A percentile compares a stretch with the other conserved stretches of the same genome.
phyloP scores from a whole-genome alignment of 108 stramenopile genomes.

The Bacterosira constricta region DNA sequence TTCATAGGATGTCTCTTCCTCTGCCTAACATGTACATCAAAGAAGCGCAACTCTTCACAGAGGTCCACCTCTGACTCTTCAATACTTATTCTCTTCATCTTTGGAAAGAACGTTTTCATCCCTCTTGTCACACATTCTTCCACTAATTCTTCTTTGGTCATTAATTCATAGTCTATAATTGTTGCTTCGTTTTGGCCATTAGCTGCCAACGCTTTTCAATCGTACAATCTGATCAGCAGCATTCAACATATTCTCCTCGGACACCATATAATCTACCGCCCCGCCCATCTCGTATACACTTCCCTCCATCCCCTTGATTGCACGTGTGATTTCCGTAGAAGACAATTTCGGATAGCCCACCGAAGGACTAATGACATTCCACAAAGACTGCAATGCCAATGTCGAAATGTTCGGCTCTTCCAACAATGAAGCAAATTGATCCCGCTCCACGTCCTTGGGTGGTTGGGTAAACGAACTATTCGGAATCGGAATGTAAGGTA shows the following conservation, averaged over 20 bases:
- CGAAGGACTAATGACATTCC: conserved; percentile 21
- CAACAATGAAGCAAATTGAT: neutral
- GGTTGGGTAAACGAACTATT: too few species aligned
- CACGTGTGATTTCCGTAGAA: conserved; percentile 16
- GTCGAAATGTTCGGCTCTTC: neutral
- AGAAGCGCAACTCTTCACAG: conserved; percentile 50
- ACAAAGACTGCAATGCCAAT: conserved; percentile 22
- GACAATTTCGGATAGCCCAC: conserved; percentile 33
- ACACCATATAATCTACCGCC: neutral
- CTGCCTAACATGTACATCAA: conserved; percentile 40
- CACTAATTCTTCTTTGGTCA: conserved; percentile 41
- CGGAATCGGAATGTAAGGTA: neutral
- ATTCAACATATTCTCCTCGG: neutral
- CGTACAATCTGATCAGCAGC: conserved; percentile 5
- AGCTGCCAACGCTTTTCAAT: neutral
- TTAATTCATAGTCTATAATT: conserved; percentile 31
- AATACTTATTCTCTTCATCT: conserved; percentile 47
- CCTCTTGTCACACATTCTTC: conserved; percentile 18
- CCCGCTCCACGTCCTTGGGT: conserved; percentile 7
- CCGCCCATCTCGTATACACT: conserved; percentile 26
- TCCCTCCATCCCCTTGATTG: conserved; percentile 29
- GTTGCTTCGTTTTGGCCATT: neutral
- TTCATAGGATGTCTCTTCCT: conserved; percentile 48
- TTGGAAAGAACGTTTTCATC: conserved; percentile 40
- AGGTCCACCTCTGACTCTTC: too few species aligned